Evolutionary conservation across 148 eudicot species (phyloP).

Genomic region (Suaeda aralocaspica): DNA sequence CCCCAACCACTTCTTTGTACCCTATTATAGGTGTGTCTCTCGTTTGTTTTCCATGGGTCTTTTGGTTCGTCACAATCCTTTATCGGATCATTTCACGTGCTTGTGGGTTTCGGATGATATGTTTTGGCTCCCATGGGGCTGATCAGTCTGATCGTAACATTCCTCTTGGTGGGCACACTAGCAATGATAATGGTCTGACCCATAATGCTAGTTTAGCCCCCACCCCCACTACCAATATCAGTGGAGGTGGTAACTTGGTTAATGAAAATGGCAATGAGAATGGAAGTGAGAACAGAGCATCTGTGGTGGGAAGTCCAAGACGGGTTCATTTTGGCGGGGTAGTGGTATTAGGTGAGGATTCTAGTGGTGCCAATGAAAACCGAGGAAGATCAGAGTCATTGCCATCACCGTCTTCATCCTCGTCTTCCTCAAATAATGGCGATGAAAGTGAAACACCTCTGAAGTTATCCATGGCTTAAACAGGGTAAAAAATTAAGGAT

Average conservation of each 20-base stretch:
- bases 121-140: constrained; percentile 17
- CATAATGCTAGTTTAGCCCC: not conserved
- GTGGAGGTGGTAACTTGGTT: not conserved
- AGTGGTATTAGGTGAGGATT: constrained; percentile 25
- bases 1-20: constrained; percentile 19
- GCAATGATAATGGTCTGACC: not conserved
- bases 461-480: constrained; percentile 26
- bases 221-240: not conserved
- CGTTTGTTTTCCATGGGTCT: constrained; percentile 41
- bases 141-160: not conserved
- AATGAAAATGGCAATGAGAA: constrained; percentile 1
- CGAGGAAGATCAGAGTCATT: constrained; percentile 11
- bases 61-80: constrained; percentile 38
- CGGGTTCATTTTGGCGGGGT: constrained; percentile 35
- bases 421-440: constrained; percentile 14
- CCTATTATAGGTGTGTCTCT: constrained; percentile 33
- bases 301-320: constrained; percentile 21
- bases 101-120: constrained; percentile 38
- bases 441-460: constrained; percentile 32
- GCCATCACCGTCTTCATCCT: constrained; percentile 22
- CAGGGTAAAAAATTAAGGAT: not conserved
- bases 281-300: not conserved
- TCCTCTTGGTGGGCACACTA: not conserved
- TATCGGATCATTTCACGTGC: constrained; percentile 38
- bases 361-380: not conserved